These are phyloP conservation scores for Saccharomycopsis javanensis DNA, from an alignment of 805 yeast species.

Conservation along the genomic window DNA sequence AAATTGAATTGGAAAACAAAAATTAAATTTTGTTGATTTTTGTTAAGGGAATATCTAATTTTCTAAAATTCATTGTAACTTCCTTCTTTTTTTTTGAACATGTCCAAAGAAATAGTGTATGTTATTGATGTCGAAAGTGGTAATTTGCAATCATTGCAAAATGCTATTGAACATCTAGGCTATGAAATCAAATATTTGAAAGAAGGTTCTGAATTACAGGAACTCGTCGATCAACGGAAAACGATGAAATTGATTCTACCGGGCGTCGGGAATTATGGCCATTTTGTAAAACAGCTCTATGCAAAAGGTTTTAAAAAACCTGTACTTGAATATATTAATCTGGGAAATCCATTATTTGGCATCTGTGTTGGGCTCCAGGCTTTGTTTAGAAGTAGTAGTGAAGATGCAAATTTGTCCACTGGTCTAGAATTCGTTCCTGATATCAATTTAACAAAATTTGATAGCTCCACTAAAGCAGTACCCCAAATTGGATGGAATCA, in stretches of 20 bases:
- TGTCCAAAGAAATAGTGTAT: slow-evolving; percentile 19
- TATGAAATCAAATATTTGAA: slow-evolving; percentile 55
- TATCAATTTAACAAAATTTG: slow-evolving; percentile 50
- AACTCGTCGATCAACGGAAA: slow-evolving; percentile 7
- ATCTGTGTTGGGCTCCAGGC: slow-evolving; percentile 96
- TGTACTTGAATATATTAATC: slow-evolving; percentile 49
- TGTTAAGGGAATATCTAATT: too few relatives aligned
- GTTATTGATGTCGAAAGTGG: slow-evolving; percentile 92
- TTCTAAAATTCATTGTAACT: too few relatives aligned
- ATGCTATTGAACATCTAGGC: slow-evolving; percentile 77
- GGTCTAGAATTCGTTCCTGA: slow-evolving; percentile 55
- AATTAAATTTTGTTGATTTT: too few relatives aligned
- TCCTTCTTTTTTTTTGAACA: neutral
- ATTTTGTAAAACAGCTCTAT: slow-evolving; percentile 66
- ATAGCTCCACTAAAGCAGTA: slow-evolving; percentile 60
- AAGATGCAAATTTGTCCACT: slow-evolving; percentile 31
- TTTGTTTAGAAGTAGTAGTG: slow-evolving; percentile 65
- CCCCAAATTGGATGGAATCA: slow-evolving; percentile 98
- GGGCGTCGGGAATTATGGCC: slow-evolving; percentile 97
- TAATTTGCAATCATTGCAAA: slow-evolving; percentile 76
- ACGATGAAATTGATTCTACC: slow-evolving; percentile 60
- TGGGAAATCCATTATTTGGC: slow-evolving; percentile 91
- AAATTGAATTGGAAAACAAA: too few relatives aligned
- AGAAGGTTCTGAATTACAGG: slow-evolving; percentile 6
- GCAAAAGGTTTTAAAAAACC: slow-evolving; percentile 57